phyloP scores from a whole-genome alignment of 2,329 filamentous ascomycete species.

The Aphanocladium album region DNA sequence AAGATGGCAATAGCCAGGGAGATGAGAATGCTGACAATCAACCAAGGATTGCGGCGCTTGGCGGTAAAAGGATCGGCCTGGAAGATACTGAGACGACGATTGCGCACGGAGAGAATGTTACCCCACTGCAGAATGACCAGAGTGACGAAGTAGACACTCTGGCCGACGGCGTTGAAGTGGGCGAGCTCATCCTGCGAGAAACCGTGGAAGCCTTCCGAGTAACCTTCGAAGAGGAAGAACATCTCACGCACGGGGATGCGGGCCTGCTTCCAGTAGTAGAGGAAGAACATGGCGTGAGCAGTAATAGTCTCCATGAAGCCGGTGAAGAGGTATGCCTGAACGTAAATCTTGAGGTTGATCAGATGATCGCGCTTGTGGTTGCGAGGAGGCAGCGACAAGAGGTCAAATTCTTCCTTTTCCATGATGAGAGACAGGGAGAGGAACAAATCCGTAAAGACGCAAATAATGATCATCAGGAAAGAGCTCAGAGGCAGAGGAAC shows the following conservation, averaged over 20 bases:
- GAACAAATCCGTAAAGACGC: slow-evolving; percentile 51
- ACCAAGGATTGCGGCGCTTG: slow-evolving; percentile 44
- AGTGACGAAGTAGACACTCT: slow-evolving; percentile 50
- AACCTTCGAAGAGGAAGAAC: slow-evolving; percentile 46
- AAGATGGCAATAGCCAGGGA: slow-evolving; percentile 48
- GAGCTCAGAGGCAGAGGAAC: slow-evolving; percentile 46
- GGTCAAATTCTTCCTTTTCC: slow-evolving; percentile 51
- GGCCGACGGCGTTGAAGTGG: slow-evolving; percentile 44
- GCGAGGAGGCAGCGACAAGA: slow-evolving; percentile 45
- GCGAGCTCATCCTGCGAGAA: slow-evolving; percentile 40
- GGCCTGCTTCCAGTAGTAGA: slow-evolving; percentile 45
- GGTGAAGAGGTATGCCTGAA: slow-evolving; percentile 47
- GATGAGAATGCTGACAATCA: slow-evolving; percentile 40
- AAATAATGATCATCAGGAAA: slow-evolving; percentile 55
- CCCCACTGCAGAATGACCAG: slow-evolving; percentile 51
- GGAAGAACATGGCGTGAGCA: slow-evolving; percentile 49
- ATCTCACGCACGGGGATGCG: slow-evolving; percentile 43
- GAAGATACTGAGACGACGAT: slow-evolving; percentile 46
- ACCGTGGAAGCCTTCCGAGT: slow-evolving; percentile 43
- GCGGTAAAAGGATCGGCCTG: slow-evolving; percentile 45
- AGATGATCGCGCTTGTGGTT: slow-evolving; percentile 46
- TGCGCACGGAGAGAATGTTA: slow-evolving; percentile 47
- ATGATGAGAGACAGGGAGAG: slow-evolving; percentile 47
- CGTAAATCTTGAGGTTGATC: slow-evolving; percentile 47
- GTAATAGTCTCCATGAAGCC: slow-evolving; percentile 46